Evolutionary conservation across 257 asterid genomes (phyloP).

Genomic region (Misopates orontium): DNA sequence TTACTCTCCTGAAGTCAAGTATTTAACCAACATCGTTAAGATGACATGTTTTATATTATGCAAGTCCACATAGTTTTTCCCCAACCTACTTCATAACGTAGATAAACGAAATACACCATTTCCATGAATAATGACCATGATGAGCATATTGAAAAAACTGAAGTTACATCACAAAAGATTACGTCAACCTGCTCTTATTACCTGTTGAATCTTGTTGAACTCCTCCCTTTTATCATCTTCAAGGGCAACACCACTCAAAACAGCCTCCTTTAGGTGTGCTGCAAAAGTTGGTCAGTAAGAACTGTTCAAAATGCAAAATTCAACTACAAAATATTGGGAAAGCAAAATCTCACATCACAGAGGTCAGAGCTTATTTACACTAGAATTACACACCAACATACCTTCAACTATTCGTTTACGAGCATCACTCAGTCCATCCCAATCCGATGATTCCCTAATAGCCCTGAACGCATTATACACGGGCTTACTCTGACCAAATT

Average conservation of each 20-base stretch:
- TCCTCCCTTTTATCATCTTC: conserved; percentile 84
- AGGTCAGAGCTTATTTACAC: conserved; percentile 4
- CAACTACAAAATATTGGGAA: background rate
- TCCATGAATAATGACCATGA: background rate
- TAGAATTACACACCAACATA: conserved; percentile 24
- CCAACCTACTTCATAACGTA: background rate
- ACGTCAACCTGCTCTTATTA: conserved; percentile 22
- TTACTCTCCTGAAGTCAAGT: background rate
- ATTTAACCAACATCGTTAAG: conserved; percentile 4
- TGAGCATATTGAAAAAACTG: background rate
- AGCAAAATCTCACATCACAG: conserved; percentile 7
- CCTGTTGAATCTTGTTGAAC: conserved; percentile 94
- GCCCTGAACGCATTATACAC: conserved; percentile 85
- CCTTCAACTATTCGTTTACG: conserved; percentile 94
- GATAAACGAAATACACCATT: background rate
- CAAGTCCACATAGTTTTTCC: background rate
- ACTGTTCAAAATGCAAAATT: conserved; percentile 9
- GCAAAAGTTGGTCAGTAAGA: conserved; percentile 34
- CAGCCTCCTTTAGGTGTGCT: conserved; percentile 93
- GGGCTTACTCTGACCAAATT: conserved; percentile 92
- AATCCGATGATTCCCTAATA: conserved; percentile 72
- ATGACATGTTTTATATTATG: background rate
- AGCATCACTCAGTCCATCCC: conserved; percentile 82
- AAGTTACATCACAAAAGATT: conserved; percentile 9
- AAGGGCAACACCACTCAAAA: conserved; percentile 86